Base-by-base conservation (phyloP, 2,329 filamentous ascomycete species). In the Colletotrichum lentis region DNA sequence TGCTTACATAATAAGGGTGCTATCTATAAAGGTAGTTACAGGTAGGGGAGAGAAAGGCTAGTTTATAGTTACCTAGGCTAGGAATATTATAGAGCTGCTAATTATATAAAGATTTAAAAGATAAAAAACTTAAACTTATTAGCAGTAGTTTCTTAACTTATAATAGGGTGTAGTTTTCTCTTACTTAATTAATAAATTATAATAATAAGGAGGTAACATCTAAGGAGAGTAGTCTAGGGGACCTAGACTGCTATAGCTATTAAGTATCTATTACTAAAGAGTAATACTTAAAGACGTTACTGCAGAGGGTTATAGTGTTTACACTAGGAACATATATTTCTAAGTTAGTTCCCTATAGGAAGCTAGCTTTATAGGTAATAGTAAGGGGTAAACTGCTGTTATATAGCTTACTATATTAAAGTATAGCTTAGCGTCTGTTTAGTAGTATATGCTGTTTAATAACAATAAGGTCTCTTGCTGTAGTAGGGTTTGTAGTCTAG, bases 181-280 rank as follows among this genome's bases (percentile, higher is more conserved):
- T 63, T 2, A 63, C 53, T 35, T 50, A 5, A 43, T 50, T 5
- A 50, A 63, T 18, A 35, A 3, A 55, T 18, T 55, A n/a, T 46
- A 20, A 18, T 39, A 37, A 31, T n/a, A 63, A 22, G 31, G 8
- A 27, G 59, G 20, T 24, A 14, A 47, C 16, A 55, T 31, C 22
- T 62, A 20, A 37, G 18, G 12, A 10, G 7, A 50, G 46, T n/a
- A 37, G 24, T 24, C 24, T 6, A 24, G 8, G 46, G 59, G 39
- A 24, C 59, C 37, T 12, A 5, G 14, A 49, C 31, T 55, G 27
- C 27, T 4, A 14, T 8, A 54, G 39, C 49, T 27, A n/a, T 20
- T 46, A 10, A 62, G 55, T 20, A 63, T 63, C 53, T 57, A 12
- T 47, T 63, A 16, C 44, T 57, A 18, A 11, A 63, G 61, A 22